Evolutionary conservation across 192 early-diverging fungal species (phyloP).

Genomic region (Backusella liffmaniae): DNA sequence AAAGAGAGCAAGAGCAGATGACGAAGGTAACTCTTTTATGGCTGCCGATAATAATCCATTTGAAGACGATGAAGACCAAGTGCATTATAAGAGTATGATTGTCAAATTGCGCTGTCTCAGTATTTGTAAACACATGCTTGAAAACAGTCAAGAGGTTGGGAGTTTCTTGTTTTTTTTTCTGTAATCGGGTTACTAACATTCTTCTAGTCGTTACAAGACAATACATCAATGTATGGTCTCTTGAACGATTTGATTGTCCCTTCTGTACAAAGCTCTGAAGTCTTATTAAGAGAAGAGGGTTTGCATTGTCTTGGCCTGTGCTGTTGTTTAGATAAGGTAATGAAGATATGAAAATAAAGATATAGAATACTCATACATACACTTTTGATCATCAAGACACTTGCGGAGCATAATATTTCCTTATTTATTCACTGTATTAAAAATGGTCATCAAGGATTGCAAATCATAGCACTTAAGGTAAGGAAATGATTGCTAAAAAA

Average conservation of each 20-base stretch:
- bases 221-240: constrained; percentile 72
- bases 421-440: constrained; percentile 71
- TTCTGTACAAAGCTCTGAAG: constrained; percentile 64
- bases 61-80: constrained; percentile 29
- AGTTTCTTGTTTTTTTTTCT: constrained; percentile 1
- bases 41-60: constrained; percentile 10
- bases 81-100: constrained; percentile 34
- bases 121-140: constrained; percentile 67
- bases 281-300: constrained; percentile 70
- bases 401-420: constrained; percentile 70
- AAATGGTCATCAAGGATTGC: constrained; percentile 56
- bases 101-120: constrained; percentile 63
- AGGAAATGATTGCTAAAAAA: neutral
- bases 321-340: constrained; percentile 73
- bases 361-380: neutral
- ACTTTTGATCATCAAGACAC: constrained; percentile 28
- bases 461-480: constrained; percentile 71
- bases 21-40: constrained; percentile 22
- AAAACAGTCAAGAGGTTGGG: constrained; percentile 62
- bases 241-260: constrained; percentile 73
- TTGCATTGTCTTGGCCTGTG: constrained; percentile 81
- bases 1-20: constrained; percentile 41
- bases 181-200: neutral
- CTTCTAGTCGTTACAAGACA: constrained; percentile 57
- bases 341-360: neutral